Percentiles rank a stretch among this genome's conserved stretches.
Evolutionary conservation across 2,329 filamentous ascomycete genomes (phyloP).

Genomic region (Curvularia sp.): DNA sequence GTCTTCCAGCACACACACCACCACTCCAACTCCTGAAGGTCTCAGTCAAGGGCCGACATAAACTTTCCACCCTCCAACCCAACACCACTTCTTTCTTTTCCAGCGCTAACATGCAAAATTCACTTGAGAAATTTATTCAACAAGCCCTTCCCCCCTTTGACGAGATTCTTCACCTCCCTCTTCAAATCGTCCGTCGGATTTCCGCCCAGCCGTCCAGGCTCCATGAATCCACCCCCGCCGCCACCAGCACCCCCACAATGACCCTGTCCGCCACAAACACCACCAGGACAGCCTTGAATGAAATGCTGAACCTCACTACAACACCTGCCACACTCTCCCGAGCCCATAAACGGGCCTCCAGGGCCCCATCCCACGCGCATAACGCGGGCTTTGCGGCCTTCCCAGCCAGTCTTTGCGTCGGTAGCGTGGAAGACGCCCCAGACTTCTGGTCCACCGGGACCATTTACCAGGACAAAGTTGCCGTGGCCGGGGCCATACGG

Average conservation of each 20-base stretch:
- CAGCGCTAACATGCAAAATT: background rate
- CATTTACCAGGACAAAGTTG: slow-evolving; percentile 51
- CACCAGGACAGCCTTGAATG: slow-evolving; percentile 39
- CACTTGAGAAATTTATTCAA: slow-evolving; percentile 40
- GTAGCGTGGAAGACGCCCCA: slow-evolving; percentile 57
- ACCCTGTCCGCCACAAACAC: slow-evolving; percentile 35
- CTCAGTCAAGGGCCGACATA: background rate
- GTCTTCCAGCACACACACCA: background rate
- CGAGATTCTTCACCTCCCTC: slow-evolving; percentile 33
- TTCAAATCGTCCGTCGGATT: slow-evolving; percentile 19
- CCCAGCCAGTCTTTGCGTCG: slow-evolving; percentile 55
- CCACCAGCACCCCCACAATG: slow-evolving; percentile 32
- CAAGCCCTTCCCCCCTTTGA: slow-evolving; percentile 34
- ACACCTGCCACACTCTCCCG: slow-evolving; percentile 46
- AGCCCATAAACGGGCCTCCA: slow-evolving; percentile 54
- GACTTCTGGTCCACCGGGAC: slow-evolving; percentile 47
- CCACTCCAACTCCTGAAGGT: background rate
- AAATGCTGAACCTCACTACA: slow-evolving; percentile 45
- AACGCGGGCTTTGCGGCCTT: slow-evolving; percentile 54
- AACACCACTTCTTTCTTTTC: background rate
- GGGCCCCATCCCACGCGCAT: slow-evolving; percentile 52
- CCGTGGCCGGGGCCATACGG: slow-evolving; percentile 58
- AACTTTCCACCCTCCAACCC: background rate
- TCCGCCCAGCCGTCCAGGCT: slow-evolving; percentile 25
- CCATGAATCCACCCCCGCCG: slow-evolving; percentile 20